These are phyloP conservation scores for Acer saccharum DNA, from an alignment of 345 rosid genomes.

Conservation along the genomic window DNA sequence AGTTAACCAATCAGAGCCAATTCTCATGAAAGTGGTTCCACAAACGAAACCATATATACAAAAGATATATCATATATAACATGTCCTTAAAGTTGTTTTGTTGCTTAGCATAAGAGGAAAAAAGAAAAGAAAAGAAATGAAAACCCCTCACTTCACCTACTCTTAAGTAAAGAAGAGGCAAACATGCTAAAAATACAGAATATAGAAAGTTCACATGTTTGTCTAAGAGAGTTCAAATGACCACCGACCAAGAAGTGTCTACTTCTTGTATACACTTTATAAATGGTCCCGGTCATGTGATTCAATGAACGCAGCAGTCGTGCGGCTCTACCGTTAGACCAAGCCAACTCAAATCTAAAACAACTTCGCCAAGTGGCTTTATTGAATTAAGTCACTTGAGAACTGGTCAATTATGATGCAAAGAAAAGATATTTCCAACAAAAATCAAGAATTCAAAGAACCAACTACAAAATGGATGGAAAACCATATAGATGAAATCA, in stretches of 20 bases:
- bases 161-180: neutral
- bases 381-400: neutral
- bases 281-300: conserved; percentile 27
- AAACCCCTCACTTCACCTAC: neutral
- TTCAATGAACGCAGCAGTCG: conserved; percentile 10
- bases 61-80: neutral
- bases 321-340: conserved; percentile 14
- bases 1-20: neutral
- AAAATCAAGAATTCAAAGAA: neutral
- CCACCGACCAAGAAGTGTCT: conserved; percentile 24
- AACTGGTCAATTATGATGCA: neutral
- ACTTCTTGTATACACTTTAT: conserved; percentile 15
- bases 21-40: neutral
- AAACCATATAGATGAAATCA: neutral
- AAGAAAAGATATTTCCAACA: neutral
- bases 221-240: neutral
- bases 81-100: neutral
- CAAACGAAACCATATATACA: neutral
- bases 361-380: neutral
- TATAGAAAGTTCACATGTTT: neutral
- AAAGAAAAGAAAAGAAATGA: neutral
- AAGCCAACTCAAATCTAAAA: conserved; percentile 18
- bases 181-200: neutral
- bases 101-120: neutral
- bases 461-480: neutral